Base-by-base conservation (phyloP, 495 filamentous ascomycete genomes). In the Penicillium roqueforti region DNA sequence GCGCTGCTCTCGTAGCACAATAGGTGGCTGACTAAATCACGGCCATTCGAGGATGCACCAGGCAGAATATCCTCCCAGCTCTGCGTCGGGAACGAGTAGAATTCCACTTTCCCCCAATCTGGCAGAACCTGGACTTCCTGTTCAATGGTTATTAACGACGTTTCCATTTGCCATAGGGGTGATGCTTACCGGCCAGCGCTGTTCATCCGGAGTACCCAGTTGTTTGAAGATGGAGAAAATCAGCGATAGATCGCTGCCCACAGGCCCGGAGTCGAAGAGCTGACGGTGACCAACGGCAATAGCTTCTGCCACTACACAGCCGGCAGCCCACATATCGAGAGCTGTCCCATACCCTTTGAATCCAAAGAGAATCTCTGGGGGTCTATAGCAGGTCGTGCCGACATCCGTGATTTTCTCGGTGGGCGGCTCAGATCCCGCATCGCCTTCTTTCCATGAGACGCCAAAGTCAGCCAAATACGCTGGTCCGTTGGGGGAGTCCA, bases 331-430 rank as follows among this genome's bases (percentile, higher is more conserved):
- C 57, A 96, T 81, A 73, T 99, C 93, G 7, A 97, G 73, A 6
- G 77, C 68, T 3, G 74, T 59, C 20, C 78, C 80, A 62, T 99
- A 99, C 1, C 71, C 76, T 29, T 69, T 80, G 56, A 87, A 80
- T 9, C 93, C 95, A 67, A 99, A 99, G 10, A 99, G 74, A 3
- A 92, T 78, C 69, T 99, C 93, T 0, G 93, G 93, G 0, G 93
- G 77, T 11, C 95, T 83, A 66, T 99, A 99, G 47, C 83, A 84
- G 0, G 91, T 90, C 0, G 93, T 97, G 6, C 93, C 93, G 9
- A 99, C 86, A 68, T 99, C 93, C 13, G 91, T 86, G 55, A 96
- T 87, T 69, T 96, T 97, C 46, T 78, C 56, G 46, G 80, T 68
- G 8, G 75, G 56, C 8, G 84, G 80, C 65, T 97, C 91, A 14